Evolutionary conservation across 202 grass and related monocot species (phyloP).

Genomic region (Setaria italica): DNA sequence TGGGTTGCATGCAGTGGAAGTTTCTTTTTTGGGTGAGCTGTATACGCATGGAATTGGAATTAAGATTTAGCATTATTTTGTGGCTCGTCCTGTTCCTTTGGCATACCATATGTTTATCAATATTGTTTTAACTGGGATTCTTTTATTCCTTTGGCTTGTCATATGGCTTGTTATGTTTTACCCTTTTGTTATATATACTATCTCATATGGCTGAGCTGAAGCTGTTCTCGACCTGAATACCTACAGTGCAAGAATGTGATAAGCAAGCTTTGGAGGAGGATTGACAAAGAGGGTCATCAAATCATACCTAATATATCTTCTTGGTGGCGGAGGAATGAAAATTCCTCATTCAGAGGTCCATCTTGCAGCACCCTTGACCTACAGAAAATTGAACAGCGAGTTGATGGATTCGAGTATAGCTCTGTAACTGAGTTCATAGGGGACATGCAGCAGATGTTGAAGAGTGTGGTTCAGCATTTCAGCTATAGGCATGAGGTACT

Average conservation of each 20-base stretch:
- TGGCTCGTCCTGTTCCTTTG: neutral
- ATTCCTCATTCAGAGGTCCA: conserved; percentile 63
- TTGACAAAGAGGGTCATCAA: conserved; percentile 86
- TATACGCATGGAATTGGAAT: neutral
- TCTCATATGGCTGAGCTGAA: conserved; percentile 26
- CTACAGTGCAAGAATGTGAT: conserved; percentile 98
- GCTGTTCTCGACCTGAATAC: conserved; percentile 21
- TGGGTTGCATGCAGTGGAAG: neutral
- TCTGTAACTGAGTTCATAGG: conserved; percentile 83
- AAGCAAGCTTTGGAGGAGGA: conserved; percentile 96
- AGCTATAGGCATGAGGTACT: conserved; percentile 66
- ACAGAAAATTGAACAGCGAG: conserved; percentile 85
- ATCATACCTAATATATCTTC: conserved; percentile 83
- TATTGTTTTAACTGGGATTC: neutral
- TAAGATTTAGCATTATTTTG: conserved; percentile 18
- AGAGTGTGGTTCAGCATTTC: conserved; percentile 86
- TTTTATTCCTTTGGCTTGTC: conserved; percentile 5
- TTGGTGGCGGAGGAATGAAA: conserved; percentile 92
- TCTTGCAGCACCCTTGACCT: conserved; percentile 74
- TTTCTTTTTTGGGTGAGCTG: neutral
- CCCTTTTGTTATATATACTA: neutral
- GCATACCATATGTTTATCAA: no score
- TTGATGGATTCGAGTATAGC: conserved; percentile 83
- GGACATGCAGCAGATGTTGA: conserved; percentile 93
- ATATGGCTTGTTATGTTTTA: neutral